A percentile compares a stretch with the other conserved stretches of the same genome.
Evolutionary conservation across 495 filamentous ascomycete genomes (phyloP).

Genomic region (Thermothielavioides terrestris): DNA sequence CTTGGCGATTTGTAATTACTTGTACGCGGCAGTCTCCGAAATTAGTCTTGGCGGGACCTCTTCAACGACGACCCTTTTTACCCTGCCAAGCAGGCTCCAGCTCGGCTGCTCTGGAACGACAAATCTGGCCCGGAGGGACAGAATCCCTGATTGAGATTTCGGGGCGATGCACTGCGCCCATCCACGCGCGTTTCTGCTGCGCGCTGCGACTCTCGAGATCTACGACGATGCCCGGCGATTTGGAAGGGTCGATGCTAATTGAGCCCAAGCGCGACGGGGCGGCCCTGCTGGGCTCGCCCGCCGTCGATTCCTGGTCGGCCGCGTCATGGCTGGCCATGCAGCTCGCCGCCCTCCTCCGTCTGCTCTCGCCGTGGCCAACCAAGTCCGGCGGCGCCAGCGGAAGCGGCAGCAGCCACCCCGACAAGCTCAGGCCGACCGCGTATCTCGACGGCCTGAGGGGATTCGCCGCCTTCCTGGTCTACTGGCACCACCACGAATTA

Average conservation of each 20-base stretch:
- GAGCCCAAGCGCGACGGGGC: slow-evolving; percentile 4
- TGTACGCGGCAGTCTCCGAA: too few relatives aligned
- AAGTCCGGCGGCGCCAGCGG: too few relatives aligned
- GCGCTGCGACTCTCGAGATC: too few relatives aligned
- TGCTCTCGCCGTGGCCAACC: slow-evolving; percentile 8
- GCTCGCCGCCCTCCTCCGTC: slow-evolving; percentile 1
- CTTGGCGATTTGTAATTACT: too few relatives aligned
- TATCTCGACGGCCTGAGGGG: slow-evolving; percentile 42
- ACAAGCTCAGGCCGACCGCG: slow-evolving; percentile 29
- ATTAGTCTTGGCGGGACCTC: too few relatives aligned
- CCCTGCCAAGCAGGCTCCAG: too few relatives aligned
- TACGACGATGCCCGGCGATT: slow-evolving; percentile 6
- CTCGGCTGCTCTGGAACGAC: too few relatives aligned
- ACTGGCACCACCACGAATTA: slow-evolving; percentile 39
- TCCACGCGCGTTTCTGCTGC: too few relatives aligned
- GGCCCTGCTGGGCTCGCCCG: not conserved
- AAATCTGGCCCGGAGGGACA: too few relatives aligned
- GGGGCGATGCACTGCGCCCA: too few relatives aligned
- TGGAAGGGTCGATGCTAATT: slow-evolving; percentile 2
- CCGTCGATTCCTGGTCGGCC: not conserved
- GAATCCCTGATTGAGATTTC: too few relatives aligned
- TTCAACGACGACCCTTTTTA: too few relatives aligned
- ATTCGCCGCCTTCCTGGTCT: slow-evolving; percentile 41
- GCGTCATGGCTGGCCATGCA: not conserved
- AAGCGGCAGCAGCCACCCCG: slow-evolving; percentile 3